Base-by-base conservation (phyloP, 352 stramenopile species). In the Phytophthora constricta region DNA sequence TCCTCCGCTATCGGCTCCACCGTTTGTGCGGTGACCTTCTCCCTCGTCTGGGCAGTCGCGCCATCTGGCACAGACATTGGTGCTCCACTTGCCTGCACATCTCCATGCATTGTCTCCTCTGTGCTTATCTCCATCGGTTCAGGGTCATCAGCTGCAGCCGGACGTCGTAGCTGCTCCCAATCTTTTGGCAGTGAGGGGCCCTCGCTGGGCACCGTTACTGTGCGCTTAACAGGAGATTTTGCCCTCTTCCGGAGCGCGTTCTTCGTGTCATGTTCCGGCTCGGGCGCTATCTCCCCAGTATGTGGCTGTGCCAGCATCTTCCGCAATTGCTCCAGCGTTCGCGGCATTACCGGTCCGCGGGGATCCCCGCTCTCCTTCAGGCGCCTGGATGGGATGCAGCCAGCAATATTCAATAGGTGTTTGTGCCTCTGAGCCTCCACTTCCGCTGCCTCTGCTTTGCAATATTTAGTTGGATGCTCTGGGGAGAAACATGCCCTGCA, bases 401-500 rank as follows among this genome's bases (percentile, higher is more conserved):
- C 50, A 0, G 33, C 19, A 4, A 47, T 10, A 1, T 16, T 58
- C 19, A 25, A 13, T 7, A 3, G 4, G 23, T 42, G 7, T 59
- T 26, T n/a, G 5, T 5, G 5, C 31, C 31, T 5, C 7, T 49
- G 20, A 26, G 3, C 5, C 9, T 22, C 51, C 1, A 49, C 0
- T 20, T 50, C 51, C 1, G 4, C 20, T 22, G 16, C 16, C 13
- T 5, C 1, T 2, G 46, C 37, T 17, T 23, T 50, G 37, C 51
- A 58, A 9, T 5, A 16, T 33, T 47, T 53, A 5, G 19, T 54
- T 2, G 54, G 42, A 10, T 62, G 42, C 1, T 62, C 42, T n/a
- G 7, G 54, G 41, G 42, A 45, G n/a, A 33, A 16, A 25, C 42
- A 62, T 2, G 0, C 7, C 3, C n/a, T 19, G 2, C 54, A 62